Conservation (phyloP, 1,139 yeast genomes). For the Scheffersomyces lignicola region DNA sequence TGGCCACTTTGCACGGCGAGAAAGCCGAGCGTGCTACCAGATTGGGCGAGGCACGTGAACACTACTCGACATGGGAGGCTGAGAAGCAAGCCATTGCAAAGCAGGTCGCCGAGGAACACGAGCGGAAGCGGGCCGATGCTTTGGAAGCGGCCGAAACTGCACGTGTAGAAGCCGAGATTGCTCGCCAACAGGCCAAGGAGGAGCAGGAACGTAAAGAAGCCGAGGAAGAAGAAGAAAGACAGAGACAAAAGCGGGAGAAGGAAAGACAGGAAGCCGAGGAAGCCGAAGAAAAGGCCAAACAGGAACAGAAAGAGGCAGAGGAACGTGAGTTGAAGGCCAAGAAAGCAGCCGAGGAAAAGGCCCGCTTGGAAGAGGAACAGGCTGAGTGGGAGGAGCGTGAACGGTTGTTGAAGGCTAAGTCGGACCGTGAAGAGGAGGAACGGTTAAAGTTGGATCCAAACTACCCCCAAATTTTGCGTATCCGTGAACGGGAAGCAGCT, state of each 20-base stretch:
- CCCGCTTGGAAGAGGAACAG: slow-evolving; percentile 19
- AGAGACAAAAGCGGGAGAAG: slow-evolving; percentile 27
- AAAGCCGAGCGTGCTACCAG: slow-evolving; percentile 37
- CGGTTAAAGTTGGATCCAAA: slow-evolving; percentile 25
- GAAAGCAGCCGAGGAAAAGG: slow-evolving; percentile 18
- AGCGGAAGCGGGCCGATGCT: slow-evolving; percentile 48
- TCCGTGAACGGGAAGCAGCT: slow-evolving; percentile 28
- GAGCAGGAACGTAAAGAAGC: slow-evolving; percentile 31
- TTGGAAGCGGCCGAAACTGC: slow-evolving; percentile 49
- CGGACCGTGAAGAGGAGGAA: slow-evolving; percentile 19
- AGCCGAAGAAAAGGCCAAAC: slow-evolving; percentile 38
- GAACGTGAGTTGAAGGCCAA: slow-evolving; percentile 18
- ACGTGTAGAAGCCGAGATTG: slow-evolving; percentile 48
- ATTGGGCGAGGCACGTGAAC: slow-evolving; percentile 43
- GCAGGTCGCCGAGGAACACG: slow-evolving; percentile 41
- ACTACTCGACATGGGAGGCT: slow-evolving; percentile 42
- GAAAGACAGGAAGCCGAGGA: slow-evolving; percentile 33
- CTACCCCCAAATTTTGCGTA: slow-evolving; percentile 27
- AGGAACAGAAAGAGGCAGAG: slow-evolving; percentile 19
- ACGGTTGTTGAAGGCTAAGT: slow-evolving; percentile 14
- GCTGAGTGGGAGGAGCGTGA: slow-evolving; percentile 19
- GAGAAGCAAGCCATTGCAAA: slow-evolving; percentile 45
- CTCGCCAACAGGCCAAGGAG: slow-evolving; percentile 35
- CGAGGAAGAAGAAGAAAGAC: slow-evolving; percentile 32
- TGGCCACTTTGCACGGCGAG: slow-evolving; percentile 39